Base-by-base conservation (phyloP, 345 rosid genomes). In the Erysimum cheiranthoides region DNA sequence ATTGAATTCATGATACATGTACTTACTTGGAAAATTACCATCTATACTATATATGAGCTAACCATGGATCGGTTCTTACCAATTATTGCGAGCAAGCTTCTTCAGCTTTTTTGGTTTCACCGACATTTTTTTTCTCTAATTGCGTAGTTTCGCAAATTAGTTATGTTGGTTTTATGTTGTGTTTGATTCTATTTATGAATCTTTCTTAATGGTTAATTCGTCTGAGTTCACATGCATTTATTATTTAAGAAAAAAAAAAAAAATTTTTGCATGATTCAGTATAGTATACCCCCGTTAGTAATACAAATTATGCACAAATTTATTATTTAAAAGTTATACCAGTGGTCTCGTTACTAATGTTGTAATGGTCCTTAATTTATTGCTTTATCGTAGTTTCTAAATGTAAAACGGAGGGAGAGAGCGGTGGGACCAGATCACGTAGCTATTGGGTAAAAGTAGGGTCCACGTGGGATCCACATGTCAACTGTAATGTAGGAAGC, bases 401-500 rank as follows among this genome's bases (percentile, higher is more conserved):
- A 70, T 18, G 74, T 69, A 45, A 70, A 57, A 70, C n/a, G n/a
- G 45, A 14, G 16, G 0, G 53, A 21, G 27, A 40, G 62, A 40
- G 35, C 6, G 8, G 47, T 68, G 81, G 52, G 79, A 51, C 73
- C 73, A 17, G 10, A 18, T 36, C 79, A 77, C 21, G 40, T 52
- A 75, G 74, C 66, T 57, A 74, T 61, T 58, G 68, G 71, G 75
- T 70, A 56, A 65, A 70, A 47, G 70, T 58, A 31, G 71, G 80
- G 39, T 80, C 83, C 51, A 43, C 40, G 40, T 11, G 16, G 75
- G 84, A 74, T 73, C 79, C 82, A 77, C 82, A 67, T 68, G 39
- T 78, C 80, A 81, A 77, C 79, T 51, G 71, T 73, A 79, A 74
- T 82, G 82, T 78, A 31, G 88, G 79, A 81, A 82, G 78, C 78